Conservation (phyloP, 345 rosid species). For the Rhodamnia rubescens region DNA sequence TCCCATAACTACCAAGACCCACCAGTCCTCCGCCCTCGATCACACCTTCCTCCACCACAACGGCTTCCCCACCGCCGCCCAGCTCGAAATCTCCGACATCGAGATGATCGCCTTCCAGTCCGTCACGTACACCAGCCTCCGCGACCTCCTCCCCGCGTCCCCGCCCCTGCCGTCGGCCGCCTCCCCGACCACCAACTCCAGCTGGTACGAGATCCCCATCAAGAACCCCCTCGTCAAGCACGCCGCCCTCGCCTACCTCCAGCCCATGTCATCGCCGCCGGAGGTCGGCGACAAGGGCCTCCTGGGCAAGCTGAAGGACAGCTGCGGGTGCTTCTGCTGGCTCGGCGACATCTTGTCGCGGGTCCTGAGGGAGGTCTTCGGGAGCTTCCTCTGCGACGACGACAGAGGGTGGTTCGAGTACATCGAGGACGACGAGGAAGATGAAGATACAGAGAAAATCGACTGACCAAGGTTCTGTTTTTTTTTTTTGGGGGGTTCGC, state of each 20-base stretch:
- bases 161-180: slow-evolving; percentile 5
- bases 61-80: slow-evolving; percentile 2
- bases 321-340: slow-evolving; percentile 28
- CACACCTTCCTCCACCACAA: slow-evolving; percentile 6
- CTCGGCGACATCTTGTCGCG: slow-evolving; percentile 6
- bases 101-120: slow-evolving; percentile 28
- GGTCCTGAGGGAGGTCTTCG: slow-evolving; percentile 11
- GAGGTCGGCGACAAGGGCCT: slow-evolving; percentile 18
- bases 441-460: slow-evolving; percentile 1
- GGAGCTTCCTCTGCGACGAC: slow-evolving; percentile 3
- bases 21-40: neutral
- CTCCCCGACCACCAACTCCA: slow-evolving; percentile 28
- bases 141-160: slow-evolving; percentile 29
- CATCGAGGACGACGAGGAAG: slow-evolving; percentile 2
- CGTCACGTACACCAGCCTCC: slow-evolving; percentile 36
- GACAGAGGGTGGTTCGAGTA: neutral
- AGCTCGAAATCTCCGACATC: slow-evolving; percentile 16
- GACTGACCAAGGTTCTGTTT: neutral
- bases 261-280: slow-evolving; percentile 38
- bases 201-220: slow-evolving; percentile 49
- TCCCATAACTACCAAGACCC: neutral
- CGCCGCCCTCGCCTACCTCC: slow-evolving; percentile 54
- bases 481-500: neutral
- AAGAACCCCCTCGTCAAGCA: slow-evolving; percentile 51
- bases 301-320: slow-evolving; percentile 11